Conservation (phyloP, 31 red algal species). For the Bonnemaisonia californica region DNA sequence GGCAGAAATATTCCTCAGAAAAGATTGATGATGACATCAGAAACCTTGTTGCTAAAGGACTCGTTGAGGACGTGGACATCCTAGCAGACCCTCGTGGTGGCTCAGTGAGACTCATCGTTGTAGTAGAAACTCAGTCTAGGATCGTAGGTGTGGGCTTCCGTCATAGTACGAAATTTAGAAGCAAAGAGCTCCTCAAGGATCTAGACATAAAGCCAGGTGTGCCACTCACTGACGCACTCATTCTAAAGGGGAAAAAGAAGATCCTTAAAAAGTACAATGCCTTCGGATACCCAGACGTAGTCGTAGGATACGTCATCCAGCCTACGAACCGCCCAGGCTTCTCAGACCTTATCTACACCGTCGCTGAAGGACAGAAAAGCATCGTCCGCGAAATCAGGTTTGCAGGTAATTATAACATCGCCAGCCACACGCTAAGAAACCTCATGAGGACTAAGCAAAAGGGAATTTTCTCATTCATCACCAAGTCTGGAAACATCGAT, state of each 20-base stretch:
- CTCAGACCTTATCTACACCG: slow-evolving; percentile 15
- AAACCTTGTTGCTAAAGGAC: slow-evolving; percentile 1
- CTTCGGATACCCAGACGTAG: slow-evolving; percentile 16
- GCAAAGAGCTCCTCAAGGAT: slow-evolving; percentile 11
- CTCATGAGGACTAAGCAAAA: slow-evolving; percentile 23
- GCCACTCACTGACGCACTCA: background rate
- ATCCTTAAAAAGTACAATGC: slow-evolving; percentile 8
- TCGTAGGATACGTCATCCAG: slow-evolving; percentile 5
- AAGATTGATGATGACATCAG: slow-evolving; percentile 14
- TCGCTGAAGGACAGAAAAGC: slow-evolving; percentile 17
- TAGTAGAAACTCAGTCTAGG: background rate
- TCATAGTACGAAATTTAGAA: background rate
- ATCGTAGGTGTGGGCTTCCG: slow-evolving; percentile 7
- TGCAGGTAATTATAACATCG: slow-evolving; percentile 12
- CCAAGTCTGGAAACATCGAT: slow-evolving; percentile 37
- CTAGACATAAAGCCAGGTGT: slow-evolving; percentile 1
- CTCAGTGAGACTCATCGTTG: slow-evolving; percentile 7
- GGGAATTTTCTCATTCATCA: slow-evolving; percentile 31
- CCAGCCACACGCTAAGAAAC: background rate
- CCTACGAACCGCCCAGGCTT: slow-evolving; percentile 5
- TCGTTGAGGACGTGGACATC: slow-evolving; percentile 21
- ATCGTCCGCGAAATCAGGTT: slow-evolving; percentile 18
- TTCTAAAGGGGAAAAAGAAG: slow-evolving; percentile 8
- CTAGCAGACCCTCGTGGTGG: slow-evolving; percentile 2
- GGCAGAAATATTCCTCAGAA: slow-evolving; percentile 19